A percentile compares a stretch with the other conserved stretches of the same genome.
These are phyloP conservation scores for Colletotrichum kahawae DNA, from an alignment of 2,329 filamentous ascomycete species.

Conservation along the genomic window DNA sequence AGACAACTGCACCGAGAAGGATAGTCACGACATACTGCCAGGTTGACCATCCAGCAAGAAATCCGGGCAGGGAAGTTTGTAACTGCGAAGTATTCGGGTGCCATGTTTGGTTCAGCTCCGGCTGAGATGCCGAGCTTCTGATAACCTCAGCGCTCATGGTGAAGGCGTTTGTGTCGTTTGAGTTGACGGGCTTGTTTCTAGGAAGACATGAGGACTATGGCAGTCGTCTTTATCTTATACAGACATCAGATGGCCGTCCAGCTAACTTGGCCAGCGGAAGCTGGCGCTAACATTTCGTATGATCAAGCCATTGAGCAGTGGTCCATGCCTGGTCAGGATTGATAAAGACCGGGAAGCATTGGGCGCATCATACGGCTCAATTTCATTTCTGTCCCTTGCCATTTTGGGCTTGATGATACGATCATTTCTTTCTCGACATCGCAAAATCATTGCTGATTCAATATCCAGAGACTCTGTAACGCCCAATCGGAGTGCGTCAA, in stretches of 20 bases:
- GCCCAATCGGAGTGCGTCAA: neutral
- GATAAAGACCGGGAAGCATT: fast-evolving
- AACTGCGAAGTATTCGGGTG: neutral
- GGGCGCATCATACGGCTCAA: neutral
- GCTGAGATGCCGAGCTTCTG: neutral
- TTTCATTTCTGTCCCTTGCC: neutral
- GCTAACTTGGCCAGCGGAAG: fast-evolving
- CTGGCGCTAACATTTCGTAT: fast-evolving
- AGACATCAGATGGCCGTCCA: neutral
- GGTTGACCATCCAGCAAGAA: slow-evolving; percentile 23
- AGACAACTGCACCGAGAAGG: slow-evolving; percentile 36
- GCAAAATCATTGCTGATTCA: fast-evolving
- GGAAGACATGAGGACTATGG: neutral
- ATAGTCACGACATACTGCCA: slow-evolving; percentile 37
- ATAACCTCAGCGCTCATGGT: neutral
- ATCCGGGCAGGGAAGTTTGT: neutral
- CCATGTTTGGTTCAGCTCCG: neutral
- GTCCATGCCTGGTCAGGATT: neutral
- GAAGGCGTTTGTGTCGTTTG: fast-evolving
- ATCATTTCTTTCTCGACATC: neutral
- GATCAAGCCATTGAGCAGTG: neutral
- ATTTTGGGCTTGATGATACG: neutral
- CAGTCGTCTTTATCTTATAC: neutral
- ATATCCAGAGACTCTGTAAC: neutral
- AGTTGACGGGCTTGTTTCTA: fast-evolving